Base-by-base conservation (phyloP, 352 stramenopile genomes). In the Phytophthora pistaciae region DNA sequence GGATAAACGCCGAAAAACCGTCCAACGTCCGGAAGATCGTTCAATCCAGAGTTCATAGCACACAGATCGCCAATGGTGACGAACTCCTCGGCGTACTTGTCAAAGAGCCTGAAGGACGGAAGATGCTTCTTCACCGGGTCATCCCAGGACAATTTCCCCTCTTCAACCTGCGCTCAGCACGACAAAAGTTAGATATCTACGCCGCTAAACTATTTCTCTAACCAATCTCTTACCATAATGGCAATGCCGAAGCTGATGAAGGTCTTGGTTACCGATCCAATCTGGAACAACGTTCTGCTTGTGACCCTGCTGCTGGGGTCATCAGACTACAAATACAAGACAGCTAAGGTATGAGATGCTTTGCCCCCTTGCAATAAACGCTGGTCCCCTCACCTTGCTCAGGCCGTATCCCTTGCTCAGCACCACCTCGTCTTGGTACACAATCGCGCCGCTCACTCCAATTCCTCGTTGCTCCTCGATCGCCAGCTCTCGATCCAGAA, bases 201-300 rank as follows among this genome's bases (percentile, higher is more conserved):
- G 13, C 2, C 20, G 5, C 1, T 54, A 27, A 54, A 54, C 11
- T 1, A 27, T 29, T 13, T 36, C 8, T 36, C 8, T 33, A 10
- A 33, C 42, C 21, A 46, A n/a, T 8, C 8, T 7, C 58, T 31
- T 44, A 87, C 80, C 31, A 88, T 42, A 33, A 79, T 84, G 20
- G 74, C 77, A 38, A 85, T 64, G 2, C 73, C 78, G 5, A 85
- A 68, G 16, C 77, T 76, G 29, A 92, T 75, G 48, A 92, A 88
- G 16, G 83, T 91, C 72, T 92, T 92, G 7, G 75, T 80, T 20
- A 92, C 75, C 1, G 85, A 92, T 7, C 85, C 85, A 54, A 92
- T 89, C 71, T 92, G 79, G 62, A 92, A 92, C 59, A 90, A 63
- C n/a, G 79, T 80, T 13, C 78, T 70, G 29, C 60, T 69, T 1